Base-by-base conservation (phyloP, 75 land plant species). In the Isoetes taiwanensis region DNA sequence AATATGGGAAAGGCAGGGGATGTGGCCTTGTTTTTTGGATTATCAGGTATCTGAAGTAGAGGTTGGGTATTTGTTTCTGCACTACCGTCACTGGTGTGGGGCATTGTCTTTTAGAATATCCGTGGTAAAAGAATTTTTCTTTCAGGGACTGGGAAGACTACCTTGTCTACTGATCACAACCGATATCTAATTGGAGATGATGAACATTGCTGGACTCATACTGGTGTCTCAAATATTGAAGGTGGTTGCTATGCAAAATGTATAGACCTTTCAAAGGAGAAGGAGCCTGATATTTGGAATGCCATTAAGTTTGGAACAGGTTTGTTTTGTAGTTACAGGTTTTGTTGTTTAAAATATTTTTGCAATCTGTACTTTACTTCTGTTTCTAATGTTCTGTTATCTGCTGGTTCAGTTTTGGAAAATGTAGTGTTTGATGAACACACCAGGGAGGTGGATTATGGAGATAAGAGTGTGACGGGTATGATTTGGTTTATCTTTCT, bases 381-480 rank as follows among this genome's bases (percentile, higher is more conserved):
- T n/a, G n/a, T n/a, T n/a, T n/a, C n/a, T n/a, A n/a, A n/a, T n/a
- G n/a, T n/a, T n/a, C n/a, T n/a, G n/a, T n/a, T n/a, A n/a, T n/a
- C n/a, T n/a, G n/a, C n/a, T 20, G 0, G 2, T 28, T 28, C 74
- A 71, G 76, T 73, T 38, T 27, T 73, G 35, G 76, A 73, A 57
- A 73, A 73, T 32, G 76, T 73, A 16, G 76, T 73, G 8, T 73
- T 73, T 41, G 76, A 73, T 41, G 76, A 73, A 43, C 76, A 73
- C 29, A 63, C 59, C 31, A 62, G 76, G 34, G 76, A 71, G 16
- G 76, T 73, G 3, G 76, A 73, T 33, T 73, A 71, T 46, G 32
- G 3, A 17, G 74, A 73, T 34, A 71, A 71, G 24, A 63, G 72
- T 26, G 76, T 73, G 3, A 73, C 76, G 11, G 75, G 75, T 72